Conservation (phyloP, 495 filamentous ascomycete genomes). For the Neurospora hispaniola region DNA sequence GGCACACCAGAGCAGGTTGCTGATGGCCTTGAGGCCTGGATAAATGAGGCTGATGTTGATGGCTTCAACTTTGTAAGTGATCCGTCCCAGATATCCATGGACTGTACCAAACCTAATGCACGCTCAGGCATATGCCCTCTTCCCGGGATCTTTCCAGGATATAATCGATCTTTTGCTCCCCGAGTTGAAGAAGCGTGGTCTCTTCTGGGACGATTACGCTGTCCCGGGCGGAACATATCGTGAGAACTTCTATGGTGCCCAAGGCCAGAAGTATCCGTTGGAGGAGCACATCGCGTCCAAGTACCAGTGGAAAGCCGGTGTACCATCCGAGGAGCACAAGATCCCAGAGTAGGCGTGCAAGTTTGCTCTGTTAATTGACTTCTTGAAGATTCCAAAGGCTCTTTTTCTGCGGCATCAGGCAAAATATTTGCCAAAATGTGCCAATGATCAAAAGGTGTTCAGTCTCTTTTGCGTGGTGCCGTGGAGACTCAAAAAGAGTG, state of each 20-base stretch:
- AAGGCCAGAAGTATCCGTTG: conserved; percentile 20
- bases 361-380: no score
- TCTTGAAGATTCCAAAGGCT: no score
- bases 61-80: conserved; percentile 39
- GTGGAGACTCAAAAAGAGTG: no score
- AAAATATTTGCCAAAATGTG: no score
- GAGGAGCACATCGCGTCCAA: conserved; percentile 24
- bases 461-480: no score
- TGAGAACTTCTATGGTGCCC: conserved; percentile 38
- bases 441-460: no score
- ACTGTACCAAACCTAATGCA: neutral
- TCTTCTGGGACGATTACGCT: conserved; percentile 42
- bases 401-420: no score
- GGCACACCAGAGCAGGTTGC: conserved; percentile 38
- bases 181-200: conserved; percentile 43
- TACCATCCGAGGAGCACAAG: conserved; percentile 18
- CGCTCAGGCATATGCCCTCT: conserved; percentile 44
- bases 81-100: neutral
- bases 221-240: conserved; percentile 39
- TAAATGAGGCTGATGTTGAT: conserved; percentile 35
- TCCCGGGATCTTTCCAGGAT: conserved; percentile 52
- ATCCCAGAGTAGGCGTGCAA: conserved; percentile 14
- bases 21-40: conserved; percentile 41
- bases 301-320: conserved; percentile 27
- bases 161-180: conserved; percentile 51